Evolutionary conservation across 148 eudicot genomes (phyloP).

Genomic region (Silene conica): DNA sequence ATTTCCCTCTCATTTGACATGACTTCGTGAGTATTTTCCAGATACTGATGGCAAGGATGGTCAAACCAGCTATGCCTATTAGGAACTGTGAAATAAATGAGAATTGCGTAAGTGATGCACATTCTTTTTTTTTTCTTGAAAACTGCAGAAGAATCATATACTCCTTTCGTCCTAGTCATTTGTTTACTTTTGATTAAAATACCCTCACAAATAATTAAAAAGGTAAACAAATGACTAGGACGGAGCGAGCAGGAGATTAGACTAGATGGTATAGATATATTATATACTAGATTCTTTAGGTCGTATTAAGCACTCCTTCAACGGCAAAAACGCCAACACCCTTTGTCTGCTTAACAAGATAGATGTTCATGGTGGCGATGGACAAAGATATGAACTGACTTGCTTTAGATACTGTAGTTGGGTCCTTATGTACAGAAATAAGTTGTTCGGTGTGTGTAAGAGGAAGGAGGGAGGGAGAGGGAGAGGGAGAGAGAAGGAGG

Average conservation of each 20-base stretch:
- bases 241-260: neutral
- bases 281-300: too few relatives aligned
- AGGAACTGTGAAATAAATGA: slow-evolving; percentile 39
- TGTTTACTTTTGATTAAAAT: too few relatives aligned
- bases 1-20: slow-evolving; percentile 28
- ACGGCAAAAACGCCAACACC: neutral
- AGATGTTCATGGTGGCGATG: neutral
- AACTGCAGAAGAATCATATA: neutral
- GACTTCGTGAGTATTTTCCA: slow-evolving; percentile 59
- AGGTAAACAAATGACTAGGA: neutral
- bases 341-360: neutral
- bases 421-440: too few relatives aligned
- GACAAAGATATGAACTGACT: too few relatives aligned
- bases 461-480: too few relatives aligned
- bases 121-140: neutral
- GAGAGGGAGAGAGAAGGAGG: too few relatives aligned
- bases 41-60: slow-evolving; percentile 49
- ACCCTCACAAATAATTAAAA: neutral
- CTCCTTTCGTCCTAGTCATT: too few relatives aligned
- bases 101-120: neutral
- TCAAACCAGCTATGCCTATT: slow-evolving; percentile 57
- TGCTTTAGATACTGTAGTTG: too few relatives aligned
- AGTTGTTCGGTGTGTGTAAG: neutral
- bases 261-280: too few relatives aligned
- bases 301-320: neutral